Conservation (phyloP, 768 basidiomycete genomes). For the Vararia minispora region DNA sequence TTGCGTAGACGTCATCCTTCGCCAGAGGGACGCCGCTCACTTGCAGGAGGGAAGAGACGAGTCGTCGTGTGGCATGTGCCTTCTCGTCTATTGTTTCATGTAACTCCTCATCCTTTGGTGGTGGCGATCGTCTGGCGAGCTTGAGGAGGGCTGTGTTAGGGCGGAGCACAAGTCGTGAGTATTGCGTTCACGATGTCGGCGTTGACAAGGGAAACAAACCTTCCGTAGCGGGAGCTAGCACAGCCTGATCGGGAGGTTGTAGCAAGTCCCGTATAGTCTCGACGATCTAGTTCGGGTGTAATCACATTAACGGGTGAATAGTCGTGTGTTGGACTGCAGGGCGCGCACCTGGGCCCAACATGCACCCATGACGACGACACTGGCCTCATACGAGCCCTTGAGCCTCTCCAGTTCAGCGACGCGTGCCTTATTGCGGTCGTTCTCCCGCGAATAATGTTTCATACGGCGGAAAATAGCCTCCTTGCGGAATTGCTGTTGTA, state of each 20-base stretch:
- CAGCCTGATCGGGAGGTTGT: conserved; percentile 36
- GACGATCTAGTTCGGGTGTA: conserved; percentile 58
- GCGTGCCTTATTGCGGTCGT: conserved; percentile 49
- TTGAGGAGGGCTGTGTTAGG: conserved; percentile 14
- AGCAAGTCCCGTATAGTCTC: conserved; percentile 54
- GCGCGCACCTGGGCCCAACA: conserved; percentile 67
- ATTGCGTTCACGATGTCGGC: too few relatives aligned
- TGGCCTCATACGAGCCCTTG: conserved; percentile 56
- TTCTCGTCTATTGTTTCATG: conserved; percentile 39
- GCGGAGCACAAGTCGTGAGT: background rate
- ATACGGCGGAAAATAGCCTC: conserved; percentile 80
- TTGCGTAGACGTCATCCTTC: conserved; percentile 29
- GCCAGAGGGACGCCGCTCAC: conserved; percentile 25
- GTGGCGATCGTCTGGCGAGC: conserved; percentile 19
- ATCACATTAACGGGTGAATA: too few relatives aligned
- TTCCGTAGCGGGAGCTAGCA: conserved; percentile 21
- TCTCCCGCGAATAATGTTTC: conserved; percentile 71
- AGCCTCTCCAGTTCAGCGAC: conserved; percentile 56
- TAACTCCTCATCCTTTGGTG: conserved; percentile 13
- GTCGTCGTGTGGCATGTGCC: conserved; percentile 43
- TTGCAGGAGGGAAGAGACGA: conserved; percentile 48
- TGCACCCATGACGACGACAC: conserved; percentile 61
- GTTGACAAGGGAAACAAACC: too few relatives aligned
- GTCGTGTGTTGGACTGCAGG: too few relatives aligned
- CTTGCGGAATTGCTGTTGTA: conserved; percentile 63